Base-by-base conservation (phyloP, 192 early-diverging fungal genomes). In the Endogone sp. region DNA sequence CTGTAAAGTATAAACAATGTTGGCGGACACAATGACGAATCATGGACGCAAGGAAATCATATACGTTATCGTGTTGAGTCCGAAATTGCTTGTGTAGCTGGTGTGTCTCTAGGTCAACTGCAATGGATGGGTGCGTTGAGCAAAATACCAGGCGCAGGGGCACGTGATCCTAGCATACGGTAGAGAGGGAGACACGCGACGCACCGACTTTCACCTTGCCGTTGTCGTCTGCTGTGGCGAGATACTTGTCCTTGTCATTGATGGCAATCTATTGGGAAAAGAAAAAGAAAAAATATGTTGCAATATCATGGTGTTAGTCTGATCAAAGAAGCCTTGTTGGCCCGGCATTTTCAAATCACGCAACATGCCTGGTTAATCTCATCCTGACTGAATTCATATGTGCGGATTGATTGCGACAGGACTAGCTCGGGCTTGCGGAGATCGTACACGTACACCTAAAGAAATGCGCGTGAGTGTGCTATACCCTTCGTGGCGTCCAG, bases 31-130 rank as follows among this genome's bases (percentile, higher is more conserved):
- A 8, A 65, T 24, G 22, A 44, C 30, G 59, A 2, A 21, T 22
- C 21, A 29, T 57, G n/a, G 56, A 54, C 54, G 21, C 56, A 4
- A 2, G 16, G 25, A 29, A 28, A 59, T 1, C 60, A 66, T 75
- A 22, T 79, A 84, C 82, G 24, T 72, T 82, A 23, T 77, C 60
- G 64, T 85, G 83, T n/a, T 72, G 72, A 28, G 77, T 82, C n/a
- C 70, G 55, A 10, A 77, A 29, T 11, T 71, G 63, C 23, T 80
- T 76, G 64, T 74, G 79, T 31, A 82, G 69, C 60, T 79, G 80
- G 25, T 82, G 76, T 6, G 73, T 70, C 26, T 68, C 72, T 26
- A 85, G 71, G 60, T 85, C 83, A 11, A 85, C 77, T 76, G 63
- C 9, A 32, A 1, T 24, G 56, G 37, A 21, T 13, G 10, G 3